A percentile compares a stretch with the other conserved stretches of the same genome.
Conservation (phyloP, 306 rosid genomes). For the Glycyrrhiza uralensis region DNA sequence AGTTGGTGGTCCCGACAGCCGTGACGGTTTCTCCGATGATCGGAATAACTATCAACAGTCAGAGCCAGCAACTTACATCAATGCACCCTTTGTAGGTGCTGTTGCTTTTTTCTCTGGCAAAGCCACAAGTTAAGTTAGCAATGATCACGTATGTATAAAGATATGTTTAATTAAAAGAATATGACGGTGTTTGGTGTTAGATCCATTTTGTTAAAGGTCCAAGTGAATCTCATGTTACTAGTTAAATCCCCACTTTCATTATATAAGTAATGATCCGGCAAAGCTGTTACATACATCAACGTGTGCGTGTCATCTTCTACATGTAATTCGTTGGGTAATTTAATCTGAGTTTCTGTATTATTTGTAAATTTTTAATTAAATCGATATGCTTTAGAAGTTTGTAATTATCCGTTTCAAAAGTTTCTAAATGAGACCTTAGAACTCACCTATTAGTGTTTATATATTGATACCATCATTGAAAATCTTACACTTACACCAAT, state of each 20-base stretch:
- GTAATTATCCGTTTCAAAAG: background rate
- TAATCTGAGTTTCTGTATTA: background rate
- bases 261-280: no score
- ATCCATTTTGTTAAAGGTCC: background rate
- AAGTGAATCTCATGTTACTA: background rate
- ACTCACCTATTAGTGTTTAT: no score
- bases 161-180: background rate
- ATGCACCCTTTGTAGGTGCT: constrained; percentile 85
- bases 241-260: no score
- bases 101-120: constrained; percentile 52
- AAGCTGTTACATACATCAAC: no score
- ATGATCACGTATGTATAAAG: background rate
- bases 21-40: constrained; percentile 64
- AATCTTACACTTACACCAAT: no score
- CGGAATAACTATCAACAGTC: constrained; percentile 77
- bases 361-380: background rate
- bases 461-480: no score
- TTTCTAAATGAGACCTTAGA: no score
- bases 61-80: constrained; percentile 88
- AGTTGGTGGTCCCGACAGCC: constrained; percentile 85
- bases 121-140: constrained; percentile 11
- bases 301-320: background rate
- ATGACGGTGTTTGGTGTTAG: background rate
- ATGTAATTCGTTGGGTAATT: background rate
- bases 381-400: background rate